Base-by-base conservation (phyloP, 495 filamentous ascomycete species). In the Chaetomium tenue region DNA sequence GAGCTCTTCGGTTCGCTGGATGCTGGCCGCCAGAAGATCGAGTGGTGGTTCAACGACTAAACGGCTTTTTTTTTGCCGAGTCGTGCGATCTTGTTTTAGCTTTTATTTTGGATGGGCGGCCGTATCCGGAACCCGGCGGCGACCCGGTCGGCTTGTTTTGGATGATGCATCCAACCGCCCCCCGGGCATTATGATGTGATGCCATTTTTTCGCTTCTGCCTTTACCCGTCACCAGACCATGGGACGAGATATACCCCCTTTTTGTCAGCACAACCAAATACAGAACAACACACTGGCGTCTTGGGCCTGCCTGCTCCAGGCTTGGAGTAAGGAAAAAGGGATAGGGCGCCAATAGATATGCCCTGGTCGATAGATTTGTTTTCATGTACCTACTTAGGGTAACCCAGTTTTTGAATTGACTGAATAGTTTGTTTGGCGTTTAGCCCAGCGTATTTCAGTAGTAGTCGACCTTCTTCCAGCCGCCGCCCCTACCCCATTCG, bases 41-140 rank as follows among this genome's bases (percentile, higher is more conserved):
- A 70, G 15, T 83, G 80, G 80, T 68, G 64, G 37, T 81, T 83
- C 72, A 71, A 74, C 73, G 65, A 78, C 30, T 39, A 4, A 7
- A 15, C 11, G 8, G 28, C 28, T 3, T 8, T 30, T 18, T 47
- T 39, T 8, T 44, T 20, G 26, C 5, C 16, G 3, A 6, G 8
- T n/a, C 8, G 16, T 33, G 20, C n/a, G 44, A 8, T 37, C 9
- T 11, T 7, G 5, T 37, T 37, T 37, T 37, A 8, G 3, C 8
- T 37, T 37, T 11, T 5, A 6, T 7, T 37, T 3, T 37, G 33
- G 33, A 37, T 37, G 33, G 33, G 33, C 33, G 33, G 33, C 28
- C 28, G 28, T 30, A 46, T 13, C 28, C 23, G 39, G 23, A 16
- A 30, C 20, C 42, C 33, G 33, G 50, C 50, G 16, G 48, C 33